A percentile compares a stretch with the other conserved stretches of the same genome.
These are phyloP conservation scores for Linnemannia zychae DNA, from an alignment of 192 early-diverging fungal genomes.

Conservation along the genomic window DNA sequence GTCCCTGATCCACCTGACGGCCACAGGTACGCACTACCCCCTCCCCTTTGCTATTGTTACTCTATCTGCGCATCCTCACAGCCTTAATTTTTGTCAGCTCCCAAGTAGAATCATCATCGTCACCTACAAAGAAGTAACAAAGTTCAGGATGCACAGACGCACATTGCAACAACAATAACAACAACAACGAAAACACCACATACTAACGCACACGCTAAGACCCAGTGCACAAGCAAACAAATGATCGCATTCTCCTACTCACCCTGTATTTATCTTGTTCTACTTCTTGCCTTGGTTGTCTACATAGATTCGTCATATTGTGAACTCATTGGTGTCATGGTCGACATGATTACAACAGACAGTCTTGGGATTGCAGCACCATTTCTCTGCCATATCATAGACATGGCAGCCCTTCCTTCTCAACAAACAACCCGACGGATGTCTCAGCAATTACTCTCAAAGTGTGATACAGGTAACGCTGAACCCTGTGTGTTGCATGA, in stretches of 20 bases:
- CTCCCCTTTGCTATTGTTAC: background rate
- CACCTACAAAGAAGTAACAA: background rate
- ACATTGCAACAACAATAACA: background rate
- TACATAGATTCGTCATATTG: slow-evolving; percentile 56
- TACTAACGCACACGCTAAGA: background rate
- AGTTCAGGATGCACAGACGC: background rate
- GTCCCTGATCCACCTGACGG: slow-evolving; percentile 55
- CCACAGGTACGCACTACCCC: slow-evolving; percentile 29
- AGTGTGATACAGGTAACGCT: slow-evolving; percentile 53
- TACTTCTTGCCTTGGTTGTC: background rate
- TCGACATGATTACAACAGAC: slow-evolving; percentile 59
- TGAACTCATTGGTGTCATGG: slow-evolving; percentile 61
- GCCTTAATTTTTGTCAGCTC: background rate
- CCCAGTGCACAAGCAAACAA: background rate
- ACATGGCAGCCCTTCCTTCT: slow-evolving; percentile 69
- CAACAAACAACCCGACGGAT: slow-evolving; percentile 60
- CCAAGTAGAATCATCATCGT: background rate
- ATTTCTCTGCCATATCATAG: slow-evolving; percentile 70
- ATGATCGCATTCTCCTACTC: background rate
- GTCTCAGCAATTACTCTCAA: slow-evolving; percentile 60
- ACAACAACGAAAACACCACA: background rate
- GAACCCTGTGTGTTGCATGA: background rate
- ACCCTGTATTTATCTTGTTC: background rate
- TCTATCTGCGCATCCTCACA: background rate
- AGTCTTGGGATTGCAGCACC: slow-evolving; percentile 59